These are phyloP conservation scores for Emmonsia crescens DNA, from an alignment of 2,329 filamentous ascomycete species.

Conservation along the genomic window DNA sequence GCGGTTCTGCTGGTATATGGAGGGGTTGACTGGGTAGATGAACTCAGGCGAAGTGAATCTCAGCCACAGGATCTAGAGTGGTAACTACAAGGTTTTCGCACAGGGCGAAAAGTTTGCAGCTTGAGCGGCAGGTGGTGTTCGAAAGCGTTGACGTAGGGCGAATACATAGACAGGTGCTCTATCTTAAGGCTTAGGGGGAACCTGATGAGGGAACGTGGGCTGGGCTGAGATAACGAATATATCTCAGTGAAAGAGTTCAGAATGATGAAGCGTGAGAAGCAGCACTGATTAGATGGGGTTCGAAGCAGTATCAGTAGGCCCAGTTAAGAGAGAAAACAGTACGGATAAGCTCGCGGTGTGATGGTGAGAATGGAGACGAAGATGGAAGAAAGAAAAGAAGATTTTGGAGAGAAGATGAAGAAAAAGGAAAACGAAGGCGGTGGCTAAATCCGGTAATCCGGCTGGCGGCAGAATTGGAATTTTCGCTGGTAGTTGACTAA, in stretches of 20 bases:
- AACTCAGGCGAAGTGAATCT: constrained; percentile 32
- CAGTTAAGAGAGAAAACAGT: background rate
- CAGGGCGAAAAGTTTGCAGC: constrained; percentile 95
- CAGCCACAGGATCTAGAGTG: constrained; percentile 90
- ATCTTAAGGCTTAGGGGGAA: constrained; percentile 22
- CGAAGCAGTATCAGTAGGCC: background rate
- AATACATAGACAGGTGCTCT: constrained; percentile 84
- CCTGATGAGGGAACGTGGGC: constrained; percentile 5
- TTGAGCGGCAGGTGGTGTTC: constrained; percentile 86
- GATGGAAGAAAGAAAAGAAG: constrained; percentile 10
- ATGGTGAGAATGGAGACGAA: background rate
- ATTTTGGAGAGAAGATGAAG: constrained; percentile 14
- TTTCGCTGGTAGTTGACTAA: background rate
- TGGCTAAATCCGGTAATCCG: background rate
- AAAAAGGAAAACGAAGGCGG: constrained; percentile 8
- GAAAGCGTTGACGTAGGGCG: constrained; percentile 89
- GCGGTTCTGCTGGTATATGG: constrained; percentile 11
- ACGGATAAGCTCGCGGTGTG: background rate
- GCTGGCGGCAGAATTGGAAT: background rate
- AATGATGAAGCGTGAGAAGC: background rate
- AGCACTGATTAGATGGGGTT: background rate
- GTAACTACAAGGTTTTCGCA: constrained; percentile 84
- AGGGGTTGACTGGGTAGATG: constrained; percentile 17
- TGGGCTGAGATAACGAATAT: constrained; percentile 5
- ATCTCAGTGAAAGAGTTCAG: constrained; percentile 5